Evolutionary conservation across 805 yeast genomes (phyloP), one percentile per base, ranked within the genome.

Genomic region (Sporopachydermia quercuum): DNA sequence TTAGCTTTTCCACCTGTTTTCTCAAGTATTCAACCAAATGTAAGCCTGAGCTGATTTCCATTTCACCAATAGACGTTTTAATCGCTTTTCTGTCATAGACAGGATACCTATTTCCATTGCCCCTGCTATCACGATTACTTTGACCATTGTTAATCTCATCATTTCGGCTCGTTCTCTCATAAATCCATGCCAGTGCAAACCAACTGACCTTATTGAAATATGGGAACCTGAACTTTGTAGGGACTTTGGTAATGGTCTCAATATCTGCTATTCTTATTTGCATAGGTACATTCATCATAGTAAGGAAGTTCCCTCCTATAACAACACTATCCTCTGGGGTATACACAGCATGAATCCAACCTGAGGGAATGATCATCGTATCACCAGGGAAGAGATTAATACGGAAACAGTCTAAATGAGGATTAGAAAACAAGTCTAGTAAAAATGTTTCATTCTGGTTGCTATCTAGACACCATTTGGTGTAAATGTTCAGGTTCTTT

Each of bases 301-400:
- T 83, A 18, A 86, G 60, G 53, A 78, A 86, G 54, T 86, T 86
- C 0, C 96, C 96, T 2, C 96, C 96, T 41, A 86, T 71, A 2
- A 86, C 85, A 2, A 85, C 59, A 0, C 93, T 72, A 52, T 86
- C 94, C 13, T 62, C 60, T 0, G 94, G 89, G 0, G 96, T 85
- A 50, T 74, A 74, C 0, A 86, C 96, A 0, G 91, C 76, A 56
- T 86, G 96, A 38, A 86, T 85, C 93, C 94, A 86, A 0, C 95
- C 94, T 35, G 91, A 76, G 3, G 96, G 96, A 15, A 86, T 77
- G 11, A 85, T 64, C 57, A 86, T 67, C 17, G 85, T 65, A 50
- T 86, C 95, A 1, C 93, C 93, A 1, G 71, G 58, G 1, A 47
- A 40, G 15, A 80, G 50, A 4, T 66, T 65, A 14, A 77, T 74